Evolutionary conservation across 2,329 filamentous ascomycete species (phyloP), one percentile per base, ranked within the genome.

Genomic region (Cladophialophora chaetospira): DNA sequence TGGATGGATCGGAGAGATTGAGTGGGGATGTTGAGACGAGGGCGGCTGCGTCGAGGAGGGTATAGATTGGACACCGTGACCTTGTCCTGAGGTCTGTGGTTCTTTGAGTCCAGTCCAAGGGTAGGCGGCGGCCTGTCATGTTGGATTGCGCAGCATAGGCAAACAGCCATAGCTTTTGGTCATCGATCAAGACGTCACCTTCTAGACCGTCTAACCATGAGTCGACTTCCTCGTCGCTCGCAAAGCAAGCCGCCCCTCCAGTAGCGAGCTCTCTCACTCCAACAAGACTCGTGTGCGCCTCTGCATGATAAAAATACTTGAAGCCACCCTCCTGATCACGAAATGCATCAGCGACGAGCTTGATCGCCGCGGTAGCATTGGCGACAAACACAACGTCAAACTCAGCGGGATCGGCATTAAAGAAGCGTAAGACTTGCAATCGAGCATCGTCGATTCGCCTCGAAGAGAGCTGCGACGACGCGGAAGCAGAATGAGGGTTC

Each of bases 111-210:
- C 91, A 97, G 3, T 77, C 72, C 13, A 91, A 70, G 5, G 91
- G 89, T 57, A 90, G 79, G 51, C 89, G 84, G 19, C 81, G 82
- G 2, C 93, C 93, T 63, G 93, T 88, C 88, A 97, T 88, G 68
- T 97, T 96, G 28, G 92, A 97, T 70, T 97, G 93, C 1, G 87
- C 92, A 5, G 93, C 88, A 69, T 91, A 97, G 25, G 90, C 88
- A 70, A 97, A 90, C 1, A 89, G 71, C 47, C 35, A 68, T 66
- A 47, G 77, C 66, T 57, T 52, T 49, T 47, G 15, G 48, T 57
- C 5, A 29, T 31, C 15, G 28, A 19, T 15, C 4, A 10, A 13
- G 6, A 28, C 15, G 13, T 31, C 19, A n/a, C 10, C 38, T 15
- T 52, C 52, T 28, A 70, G 58, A 21, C 77, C 73, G 4, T 71